Evolutionary conservation across 2,329 filamentous ascomycete species (phyloP).

Genomic region (Phyllosticta paracitricarpa): DNA sequence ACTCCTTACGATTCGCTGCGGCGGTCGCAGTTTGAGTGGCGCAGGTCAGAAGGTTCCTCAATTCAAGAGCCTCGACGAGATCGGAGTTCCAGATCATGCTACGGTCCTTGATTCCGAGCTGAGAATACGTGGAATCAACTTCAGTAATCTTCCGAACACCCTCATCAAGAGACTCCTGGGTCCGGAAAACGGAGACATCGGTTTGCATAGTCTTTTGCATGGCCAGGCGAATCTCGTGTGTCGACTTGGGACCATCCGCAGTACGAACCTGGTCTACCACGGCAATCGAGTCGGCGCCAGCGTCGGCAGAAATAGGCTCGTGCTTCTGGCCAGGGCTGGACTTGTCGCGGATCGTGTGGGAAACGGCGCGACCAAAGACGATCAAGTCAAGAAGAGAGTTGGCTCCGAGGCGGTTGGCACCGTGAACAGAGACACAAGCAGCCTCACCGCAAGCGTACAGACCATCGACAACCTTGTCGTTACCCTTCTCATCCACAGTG

Average conservation of each 20-base stretch:
- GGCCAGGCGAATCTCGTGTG: conserved; percentile 73
- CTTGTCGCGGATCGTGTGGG: conserved; percentile 93
- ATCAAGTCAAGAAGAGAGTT: conserved; percentile 97
- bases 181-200: conserved; percentile 94
- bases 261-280: conserved; percentile 79
- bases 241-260: conserved; percentile 74
- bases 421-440: conserved; percentile 94
- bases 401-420: conserved; percentile 93
- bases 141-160: conserved; percentile 80
- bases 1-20: conserved; percentile 92
- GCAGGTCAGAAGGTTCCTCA: conserved; percentile 84
- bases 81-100: conserved; percentile 99
- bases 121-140: conserved; percentile 67
- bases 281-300: conserved; percentile 77
- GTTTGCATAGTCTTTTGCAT: conserved; percentile 99
- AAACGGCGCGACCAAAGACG: conserved; percentile 94
- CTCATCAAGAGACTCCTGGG: conserved; percentile 84
- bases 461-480: conserved; percentile 89
- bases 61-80: conserved; percentile 88
- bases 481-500: conserved; percentile 72
- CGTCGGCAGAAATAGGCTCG: conserved; percentile 71
- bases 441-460: conserved; percentile 96
- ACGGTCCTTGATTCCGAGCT: conserved; percentile 93
- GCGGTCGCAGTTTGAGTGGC: conserved; percentile 88
- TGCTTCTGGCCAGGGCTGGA: conserved; percentile 74